Evolutionary conservation across 345 rosid species (phyloP).

Genomic region (Hirschfeldia incana): DNA sequence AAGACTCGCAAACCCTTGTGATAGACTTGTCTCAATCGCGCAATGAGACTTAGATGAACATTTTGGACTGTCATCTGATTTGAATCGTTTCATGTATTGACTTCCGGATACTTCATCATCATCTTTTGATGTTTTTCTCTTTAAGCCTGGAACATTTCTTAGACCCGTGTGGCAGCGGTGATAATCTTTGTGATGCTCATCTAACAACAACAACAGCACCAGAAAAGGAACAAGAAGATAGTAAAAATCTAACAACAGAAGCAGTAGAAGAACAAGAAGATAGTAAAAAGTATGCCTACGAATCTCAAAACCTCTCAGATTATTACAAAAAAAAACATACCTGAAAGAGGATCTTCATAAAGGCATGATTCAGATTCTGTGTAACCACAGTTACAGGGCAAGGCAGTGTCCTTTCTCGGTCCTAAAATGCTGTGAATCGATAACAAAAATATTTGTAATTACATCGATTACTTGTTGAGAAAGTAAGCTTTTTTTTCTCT

Average conservation of each 20-base stretch:
- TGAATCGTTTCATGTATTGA: slow-evolving; percentile 55
- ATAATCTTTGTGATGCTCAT: slow-evolving; percentile 6
- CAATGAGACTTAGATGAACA: slow-evolving; percentile 63
- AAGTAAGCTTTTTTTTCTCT: too few relatives aligned
- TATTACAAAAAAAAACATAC: slow-evolving; percentile 34
- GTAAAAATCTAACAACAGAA: neutral
- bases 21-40: slow-evolving; percentile 71
- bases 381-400: slow-evolving; percentile 60
- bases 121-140: slow-evolving; percentile 54
- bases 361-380: slow-evolving; percentile 49
- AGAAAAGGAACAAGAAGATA: neutral
- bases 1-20: slow-evolving; percentile 83
- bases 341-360: slow-evolving; percentile 62
- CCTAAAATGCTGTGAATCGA: slow-evolving; percentile 55
- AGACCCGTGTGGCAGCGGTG: slow-evolving; percentile 50
- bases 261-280: neutral
- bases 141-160: slow-evolving; percentile 70
- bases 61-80: slow-evolving; percentile 46
- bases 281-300: neutral
- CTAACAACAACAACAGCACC: neutral
- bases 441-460: neutral
- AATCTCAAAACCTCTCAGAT: neutral
- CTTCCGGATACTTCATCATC: slow-evolving; percentile 38
- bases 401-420: slow-evolving; percentile 43
- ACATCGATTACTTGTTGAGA: neutral